Base-by-base conservation (phyloP, 129 eudicot species). In the Helianthus tuberosus region DNA sequence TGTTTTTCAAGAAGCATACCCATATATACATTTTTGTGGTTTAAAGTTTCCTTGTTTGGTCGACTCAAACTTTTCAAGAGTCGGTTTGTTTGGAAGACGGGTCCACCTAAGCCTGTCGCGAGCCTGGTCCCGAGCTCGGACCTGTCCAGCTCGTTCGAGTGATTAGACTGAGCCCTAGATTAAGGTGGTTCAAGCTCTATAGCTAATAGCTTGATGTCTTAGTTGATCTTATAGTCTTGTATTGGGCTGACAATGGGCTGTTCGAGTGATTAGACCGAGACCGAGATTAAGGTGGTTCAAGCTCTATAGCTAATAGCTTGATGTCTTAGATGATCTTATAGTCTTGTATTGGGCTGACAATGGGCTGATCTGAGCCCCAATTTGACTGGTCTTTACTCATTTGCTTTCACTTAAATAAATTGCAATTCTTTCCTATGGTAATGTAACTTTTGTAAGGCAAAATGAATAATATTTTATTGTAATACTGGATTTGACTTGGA, bases 11-110 rank as follows among this genome's bases (percentile, higher is more conserved):
- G 51, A 17, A n/a, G 68, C 50, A 71, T 54, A 57, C 32, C 47
- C 36, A 54, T 73, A 25, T 0, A 32, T 63, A 74, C 38, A 59
- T 43, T 53, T 12, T 70, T 59, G 55, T 70, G 65, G 54, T 54
- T 70, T 35, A 38, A 10, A 10, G 49, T 53, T 32, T 32, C 27
- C 50, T 13, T 65, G 61, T 49, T 70, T 17, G 50, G 8, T 69
- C 15, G 29, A 53, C 13, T 36, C 64, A 35, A 53, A 36, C 32
- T 53, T 6, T 69, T 51, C 62, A 35, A 38, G 3, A 6, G 14
- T 69, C 14, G 49, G 62, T 27, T 35, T 68, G 47, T 68, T 49
- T 49, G 39, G 61, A 8, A 50, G 17, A 68, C 16, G 46, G 73
- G 48, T 29, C 32, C 50, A 29, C 44, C 20, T 0, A 10, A 65